Conservation (phyloP, 2,329 filamentous ascomycete genomes). For the Aureobasidium musti region DNA sequence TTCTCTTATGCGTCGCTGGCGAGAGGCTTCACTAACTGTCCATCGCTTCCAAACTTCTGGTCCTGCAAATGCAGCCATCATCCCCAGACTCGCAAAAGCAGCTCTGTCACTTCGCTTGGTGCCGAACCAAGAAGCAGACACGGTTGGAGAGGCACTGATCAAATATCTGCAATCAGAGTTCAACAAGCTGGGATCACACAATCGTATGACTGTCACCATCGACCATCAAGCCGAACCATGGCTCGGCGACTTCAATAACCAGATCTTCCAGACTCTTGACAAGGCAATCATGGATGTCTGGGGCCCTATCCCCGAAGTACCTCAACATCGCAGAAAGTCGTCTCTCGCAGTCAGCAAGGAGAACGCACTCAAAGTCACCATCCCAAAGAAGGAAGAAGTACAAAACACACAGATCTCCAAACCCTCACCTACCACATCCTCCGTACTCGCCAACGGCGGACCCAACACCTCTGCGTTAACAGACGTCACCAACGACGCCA, state of each 20-base stretch:
- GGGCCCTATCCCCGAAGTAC: conserved; percentile 59
- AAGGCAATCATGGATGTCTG: conserved; percentile 82
- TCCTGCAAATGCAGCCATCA: conserved; percentile 82
- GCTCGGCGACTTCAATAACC: conserved; percentile 87
- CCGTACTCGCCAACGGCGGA: conserved; percentile 53
- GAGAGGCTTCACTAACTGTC: conserved; percentile 90
- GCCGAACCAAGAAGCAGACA: conserved; percentile 83
- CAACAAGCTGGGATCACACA: conserved; percentile 72
- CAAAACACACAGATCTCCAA: conserved; percentile 38
- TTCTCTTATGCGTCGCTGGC: conserved; percentile 90
- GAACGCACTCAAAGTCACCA: conserved; percentile 32
- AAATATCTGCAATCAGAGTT: conserved; percentile 72
- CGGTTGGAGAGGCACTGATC: conserved; percentile 69
- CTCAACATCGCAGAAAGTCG: conserved; percentile 37
- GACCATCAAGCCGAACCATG: conserved; percentile 95
- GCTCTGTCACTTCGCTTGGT: conserved; percentile 89
- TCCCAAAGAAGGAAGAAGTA: conserved; percentile 29
- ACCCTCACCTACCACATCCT: conserved; percentile 53
- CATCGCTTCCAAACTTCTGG: conserved; percentile 92
- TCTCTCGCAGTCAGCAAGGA: conserved; percentile 22
- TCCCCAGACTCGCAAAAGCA: conserved; percentile 84
- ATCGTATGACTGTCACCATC: conserved; percentile 76
- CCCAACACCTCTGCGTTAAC: conserved; percentile 31
- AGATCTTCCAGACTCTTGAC: conserved; percentile 87
- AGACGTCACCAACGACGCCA: background rate